phyloP scores from a whole-genome alignment of 1,284 basidiomycete genomes.

The Rhodotorula glutinis region DNA sequence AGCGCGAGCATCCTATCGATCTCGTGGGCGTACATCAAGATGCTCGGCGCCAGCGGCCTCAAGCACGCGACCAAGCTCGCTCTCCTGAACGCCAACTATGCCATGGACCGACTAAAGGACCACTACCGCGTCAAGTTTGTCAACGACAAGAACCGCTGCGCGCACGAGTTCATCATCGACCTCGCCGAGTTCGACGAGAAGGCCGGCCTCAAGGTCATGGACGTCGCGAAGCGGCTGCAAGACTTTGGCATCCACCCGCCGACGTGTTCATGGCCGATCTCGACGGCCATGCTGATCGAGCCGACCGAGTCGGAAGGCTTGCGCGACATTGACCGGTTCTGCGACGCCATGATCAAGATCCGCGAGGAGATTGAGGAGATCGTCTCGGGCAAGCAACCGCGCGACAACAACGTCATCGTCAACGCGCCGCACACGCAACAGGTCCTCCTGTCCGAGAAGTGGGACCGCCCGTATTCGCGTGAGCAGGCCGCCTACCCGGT shows the following conservation, averaged over 20 bases:
- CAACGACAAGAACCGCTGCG: slow-evolving; percentile 84
- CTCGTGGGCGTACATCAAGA: slow-evolving; percentile 71
- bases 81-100: slow-evolving; percentile 94
- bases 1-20: slow-evolving; percentile 93
- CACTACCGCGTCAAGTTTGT: slow-evolving; percentile 88
- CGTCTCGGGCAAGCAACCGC: slow-evolving; percentile 75
- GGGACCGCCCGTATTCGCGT: slow-evolving; percentile 87
- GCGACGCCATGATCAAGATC: slow-evolving; percentile 95
- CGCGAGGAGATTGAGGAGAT: slow-evolving; percentile 87
- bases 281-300: slow-evolving; percentile 86
- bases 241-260: slow-evolving; percentile 85
- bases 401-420: slow-evolving; percentile 83
- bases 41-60: slow-evolving; percentile 89
- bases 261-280: slow-evolving; percentile 90
- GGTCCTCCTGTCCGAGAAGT: slow-evolving; percentile 68
- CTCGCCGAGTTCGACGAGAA: slow-evolving; percentile 88
- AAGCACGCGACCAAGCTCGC: slow-evolving; percentile 80
- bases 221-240: slow-evolving; percentile 86
- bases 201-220: slow-evolving; percentile 84
- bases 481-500: slow-evolving; percentile 80
- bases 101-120: slow-evolving; percentile 77
- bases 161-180: slow-evolving; percentile 93
- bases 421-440: slow-evolving; percentile 89
- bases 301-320: slow-evolving; percentile 91
- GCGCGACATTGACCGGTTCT: slow-evolving; percentile 87